phyloP scores from a whole-genome alignment of 2,329 filamentous ascomycete genomes.

The Tolypocladium paradoxum region DNA sequence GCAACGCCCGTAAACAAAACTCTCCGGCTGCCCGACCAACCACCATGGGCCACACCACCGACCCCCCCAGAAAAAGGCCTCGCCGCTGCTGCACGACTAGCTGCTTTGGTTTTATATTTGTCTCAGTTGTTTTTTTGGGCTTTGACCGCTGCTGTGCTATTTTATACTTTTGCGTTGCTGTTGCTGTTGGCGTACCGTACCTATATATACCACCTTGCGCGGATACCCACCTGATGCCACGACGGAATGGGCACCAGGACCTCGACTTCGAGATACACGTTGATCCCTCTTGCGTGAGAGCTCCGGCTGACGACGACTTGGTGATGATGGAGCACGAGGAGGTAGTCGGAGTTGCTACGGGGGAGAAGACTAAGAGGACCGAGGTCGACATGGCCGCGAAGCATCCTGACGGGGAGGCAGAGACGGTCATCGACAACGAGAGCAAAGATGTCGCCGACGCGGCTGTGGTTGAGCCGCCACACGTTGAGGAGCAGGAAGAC shows the following conservation, averaged over 20 bases:
- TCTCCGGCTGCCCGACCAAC: not conserved
- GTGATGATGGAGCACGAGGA: slow-evolving; percentile 3
- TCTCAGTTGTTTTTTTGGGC: not conserved
- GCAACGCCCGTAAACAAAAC: slow-evolving; percentile 26
- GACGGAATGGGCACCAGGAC: slow-evolving; percentile 20
- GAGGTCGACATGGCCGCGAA: not conserved
- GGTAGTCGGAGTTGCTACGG: not conserved
- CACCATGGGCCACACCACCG: not conserved
- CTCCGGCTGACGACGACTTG: slow-evolving; percentile 7
- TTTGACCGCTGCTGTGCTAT: not conserved
- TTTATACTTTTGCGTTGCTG: not conserved
- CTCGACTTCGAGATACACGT: slow-evolving; percentile 37
- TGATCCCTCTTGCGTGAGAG: slow-evolving; percentile 32
- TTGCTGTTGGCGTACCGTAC: not conserved
- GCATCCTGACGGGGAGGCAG: no score
- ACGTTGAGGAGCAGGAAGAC: not conserved
- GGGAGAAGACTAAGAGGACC: not conserved
- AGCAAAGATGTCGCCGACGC: not conserved
- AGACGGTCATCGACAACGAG: not conserved
- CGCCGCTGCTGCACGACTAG: not conserved
- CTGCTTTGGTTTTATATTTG: not conserved
- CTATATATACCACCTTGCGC: not conserved
- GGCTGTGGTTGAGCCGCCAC: not conserved
- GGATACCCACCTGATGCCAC: slow-evolving; percentile 8
- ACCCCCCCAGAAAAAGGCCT: not conserved